Base-by-base conservation (phyloP, 2,329 filamentous ascomycete species). In the Alternaria gaisen region DNA sequence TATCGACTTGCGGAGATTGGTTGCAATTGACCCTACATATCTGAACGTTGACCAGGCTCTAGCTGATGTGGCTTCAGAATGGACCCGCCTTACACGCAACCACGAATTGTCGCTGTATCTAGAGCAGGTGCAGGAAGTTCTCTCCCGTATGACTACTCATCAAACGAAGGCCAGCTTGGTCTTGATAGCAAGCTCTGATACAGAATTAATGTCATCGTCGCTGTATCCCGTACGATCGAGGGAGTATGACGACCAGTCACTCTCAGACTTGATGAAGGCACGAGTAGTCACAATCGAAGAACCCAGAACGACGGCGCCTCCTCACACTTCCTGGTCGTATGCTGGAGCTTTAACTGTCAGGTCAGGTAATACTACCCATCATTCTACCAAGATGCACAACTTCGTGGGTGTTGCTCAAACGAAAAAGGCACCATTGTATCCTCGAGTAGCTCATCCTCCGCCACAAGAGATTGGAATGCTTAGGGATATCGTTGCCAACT, bases 31-130 rank as follows among this genome's bases (percentile, higher is more conserved):
- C 4, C 20, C 54, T 4, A 42, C 42, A 6, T 47, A 80, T 3
- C 28, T 88, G 0, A 46, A 71, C 0, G 59, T 85, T 3, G 38
- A 61, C 0, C 61, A 72, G 11, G 84, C 83, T 3, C 38, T 86
- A 1, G 64, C 75, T 0, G 66, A 70, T 0, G 69, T 88, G 14
- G 63, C 66, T 0, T 78, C 79, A 0, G 82, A 86, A 52, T 88
- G 85, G 85, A 62, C 72, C 5, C 79, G 82, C 0, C 66, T 86
- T 0, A 81, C 77, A n/a, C 76, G 80, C 5, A 88, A 88, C 44
- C 61, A 78, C 10, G 77, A 84, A 28, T 75, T 87, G 0, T 80
- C 77, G 0, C 42, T 70, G 0, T 83, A 87, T 63, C 60, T 87
- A 1, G 56, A 75, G 10, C 43, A 78, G 26, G 80, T 85, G 0